Conservation (phyloP, 768 basidiomycete genomes). For the Cubamyces sp. region DNA sequence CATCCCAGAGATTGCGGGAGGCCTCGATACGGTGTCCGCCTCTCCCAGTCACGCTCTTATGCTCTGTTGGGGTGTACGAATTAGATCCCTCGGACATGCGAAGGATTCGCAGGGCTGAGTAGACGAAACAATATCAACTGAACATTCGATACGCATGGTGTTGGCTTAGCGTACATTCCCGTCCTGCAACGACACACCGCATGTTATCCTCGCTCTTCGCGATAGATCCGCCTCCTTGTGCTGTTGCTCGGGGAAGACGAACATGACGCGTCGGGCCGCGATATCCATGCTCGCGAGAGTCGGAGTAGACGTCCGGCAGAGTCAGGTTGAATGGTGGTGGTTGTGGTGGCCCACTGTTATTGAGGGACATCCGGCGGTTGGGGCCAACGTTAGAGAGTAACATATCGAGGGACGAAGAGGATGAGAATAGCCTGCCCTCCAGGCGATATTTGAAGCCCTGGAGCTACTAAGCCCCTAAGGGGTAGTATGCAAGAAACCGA, state of each 20-base stretch:
- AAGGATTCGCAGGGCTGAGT: conserved; percentile 40
- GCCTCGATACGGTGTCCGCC: conserved; percentile 73
- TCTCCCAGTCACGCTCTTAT: conserved; percentile 55
- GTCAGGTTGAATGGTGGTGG: conserved; percentile 8
- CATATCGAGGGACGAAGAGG: neutral
- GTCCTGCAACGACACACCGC: conserved; percentile 76
- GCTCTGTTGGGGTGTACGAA: conserved; percentile 42
- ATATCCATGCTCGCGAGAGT: conserved; percentile 48
- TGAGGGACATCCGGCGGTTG: conserved; percentile 16
- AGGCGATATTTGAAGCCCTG: no score
- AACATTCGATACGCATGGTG: conserved; percentile 44
- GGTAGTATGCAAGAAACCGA: no score
- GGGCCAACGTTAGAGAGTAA: conserved; percentile 5
- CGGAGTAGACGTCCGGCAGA: conserved; percentile 41
- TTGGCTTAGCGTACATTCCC: conserved; percentile 59
- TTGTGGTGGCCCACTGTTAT: neutral
- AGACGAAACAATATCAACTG: conserved; percentile 40
- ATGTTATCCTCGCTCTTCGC: conserved; percentile 68
- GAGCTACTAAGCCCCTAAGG: no score
- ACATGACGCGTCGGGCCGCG: conserved; percentile 55
- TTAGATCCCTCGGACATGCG: conserved; percentile 50
- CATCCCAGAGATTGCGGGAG: conserved; percentile 78
- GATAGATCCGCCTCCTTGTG: conserved; percentile 67
- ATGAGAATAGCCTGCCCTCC: neutral
- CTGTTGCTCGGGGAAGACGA: conserved; percentile 60